Evolutionary conservation across 441 rosid genomes (phyloP).

Genomic region (Corymbia calophylla): DNA sequence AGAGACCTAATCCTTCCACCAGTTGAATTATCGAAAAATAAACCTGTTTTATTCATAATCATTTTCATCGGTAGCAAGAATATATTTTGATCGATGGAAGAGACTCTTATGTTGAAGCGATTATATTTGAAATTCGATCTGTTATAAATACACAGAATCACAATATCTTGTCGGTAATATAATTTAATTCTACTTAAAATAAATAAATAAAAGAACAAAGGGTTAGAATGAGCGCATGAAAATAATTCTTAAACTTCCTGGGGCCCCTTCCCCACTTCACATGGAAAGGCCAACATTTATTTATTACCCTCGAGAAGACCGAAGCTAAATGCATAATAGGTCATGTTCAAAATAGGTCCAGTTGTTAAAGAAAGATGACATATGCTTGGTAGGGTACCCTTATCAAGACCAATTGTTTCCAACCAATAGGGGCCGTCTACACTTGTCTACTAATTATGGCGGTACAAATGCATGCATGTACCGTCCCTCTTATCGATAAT

Average conservation of each 20-base stretch:
- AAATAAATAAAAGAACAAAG: not conserved
- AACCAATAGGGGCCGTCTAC: too few relatives aligned
- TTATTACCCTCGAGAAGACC: not conserved
- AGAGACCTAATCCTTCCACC: not conserved
- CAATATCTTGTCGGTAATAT: not conserved
- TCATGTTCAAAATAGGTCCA: too few relatives aligned
- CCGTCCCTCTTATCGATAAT: too few relatives aligned
- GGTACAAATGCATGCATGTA: too few relatives aligned
- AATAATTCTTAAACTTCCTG: not conserved
- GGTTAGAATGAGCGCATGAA: not conserved
- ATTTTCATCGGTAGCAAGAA: not conserved
- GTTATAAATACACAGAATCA: rapidly evolving
- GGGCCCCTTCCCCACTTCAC: not conserved
- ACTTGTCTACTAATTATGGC: too few relatives aligned
- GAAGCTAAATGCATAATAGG: not conserved
- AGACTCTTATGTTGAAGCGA: not conserved
- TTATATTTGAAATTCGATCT: not conserved
- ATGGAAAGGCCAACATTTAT: not conserved
- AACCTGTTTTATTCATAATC: not conserved
- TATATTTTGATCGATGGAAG: not conserved
- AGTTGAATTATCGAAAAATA: not conserved
- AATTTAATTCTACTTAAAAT: not conserved
- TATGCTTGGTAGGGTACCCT: too few relatives aligned
- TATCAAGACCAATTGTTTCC: too few relatives aligned
- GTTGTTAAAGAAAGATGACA: too few relatives aligned